Evolutionary conservation across 2,329 filamentous ascomycete species (phyloP), one percentile per base, ranked within the genome.

Genomic region (Colletotrichum brevisporum): DNA sequence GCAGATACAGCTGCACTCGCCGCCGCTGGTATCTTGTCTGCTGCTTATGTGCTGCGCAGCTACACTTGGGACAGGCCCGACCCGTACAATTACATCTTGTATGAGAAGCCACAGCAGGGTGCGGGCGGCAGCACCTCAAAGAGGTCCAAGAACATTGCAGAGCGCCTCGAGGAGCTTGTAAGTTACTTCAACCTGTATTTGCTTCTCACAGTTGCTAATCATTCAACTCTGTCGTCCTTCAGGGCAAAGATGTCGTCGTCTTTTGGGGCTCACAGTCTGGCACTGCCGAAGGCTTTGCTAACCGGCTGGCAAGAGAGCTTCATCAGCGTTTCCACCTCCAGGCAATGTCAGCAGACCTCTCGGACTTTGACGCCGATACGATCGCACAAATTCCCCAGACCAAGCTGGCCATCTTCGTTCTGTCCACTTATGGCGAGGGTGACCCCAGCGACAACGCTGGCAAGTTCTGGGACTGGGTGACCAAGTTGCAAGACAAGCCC

Each of bases 201-300:
- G 8, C 5, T 13, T 13, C 4, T 1, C 12, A 13, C 9, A 8
- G 16, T 2, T 27, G 41, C 27, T 8, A 5, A n/a, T 56, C 50
- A 10, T n/a, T 1, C n/a, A 6, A 5, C 6, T 10, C 10, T 36
- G 6, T 36, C 5, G 31, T 36, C 9, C 6, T 24, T 0, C 27
- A 67, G 63, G 57, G 57, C 50, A 67, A 62, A 51, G 63, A 67
- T 51, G 63, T 67, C 16, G 63, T 84, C 24, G 77, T 85, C 43
- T 83, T 85, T 75, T 85, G 81, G 81, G 83, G 82, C n/a, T 84
- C 83, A 2, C 83, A 85, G 69, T 83, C 82, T 4, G 83, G 83
- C 9, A 84, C 82, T 0, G 81, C 83, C 0, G 82, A 85, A 69
- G 76, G 78, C 10, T 79, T 84, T 58, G 83, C 83, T 8, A 78